Evolutionary conservation across 2,329 filamentous ascomycete genomes (phyloP), one percentile per base, ranked within the genome.

Genomic region (Chrysoporthe puriensis): DNA sequence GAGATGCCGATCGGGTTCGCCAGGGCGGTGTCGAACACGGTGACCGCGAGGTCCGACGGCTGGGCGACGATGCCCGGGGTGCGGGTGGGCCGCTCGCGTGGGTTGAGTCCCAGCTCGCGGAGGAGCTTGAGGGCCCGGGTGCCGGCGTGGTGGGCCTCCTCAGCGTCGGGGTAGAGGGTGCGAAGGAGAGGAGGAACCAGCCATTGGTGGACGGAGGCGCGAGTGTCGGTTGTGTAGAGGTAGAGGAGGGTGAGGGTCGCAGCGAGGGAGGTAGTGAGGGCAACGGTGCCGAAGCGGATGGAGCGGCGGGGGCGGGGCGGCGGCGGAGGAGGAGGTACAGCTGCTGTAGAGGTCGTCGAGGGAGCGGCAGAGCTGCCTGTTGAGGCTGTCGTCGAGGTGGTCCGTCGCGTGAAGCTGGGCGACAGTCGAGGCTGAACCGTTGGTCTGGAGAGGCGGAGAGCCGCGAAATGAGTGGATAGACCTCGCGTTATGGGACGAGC

Each of bases 1-100:
- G 93, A 96, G 71, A 96, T 97, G 66, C 91, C 96, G 74, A 99
- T 89, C 1, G 96, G 96, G 79, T 97, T 98, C 74, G 87, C 84
- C 59, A 99, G 81, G 4, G 82, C 85, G 70, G 91, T 87, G 46
- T 91, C 93, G 76, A 97, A 97, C 26, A 98, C 90, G 14, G 76
- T 76, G 16, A 83, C 75, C 8, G 78, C 76, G 43, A 85, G 73
- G 62, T 79, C 81, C 4, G 76, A 77, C 18, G 76, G 73, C 26
- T 76, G 72, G 4, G 80, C 74, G 21, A 76, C 76, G 6, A 78
- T 74, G 13, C 75, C 71, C 36, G 78, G 72, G 34, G 70, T 68
- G 16, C 67, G 48, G 34, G 73, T 72, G 48, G 88, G 86, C 64
- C 96, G 89, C 77, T 99, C 96, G 67, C 95, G 87, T 4, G 93